phyloP scores from a whole-genome alignment of 306 rosid genomes.

The Pyrus bretschneideri region DNA sequence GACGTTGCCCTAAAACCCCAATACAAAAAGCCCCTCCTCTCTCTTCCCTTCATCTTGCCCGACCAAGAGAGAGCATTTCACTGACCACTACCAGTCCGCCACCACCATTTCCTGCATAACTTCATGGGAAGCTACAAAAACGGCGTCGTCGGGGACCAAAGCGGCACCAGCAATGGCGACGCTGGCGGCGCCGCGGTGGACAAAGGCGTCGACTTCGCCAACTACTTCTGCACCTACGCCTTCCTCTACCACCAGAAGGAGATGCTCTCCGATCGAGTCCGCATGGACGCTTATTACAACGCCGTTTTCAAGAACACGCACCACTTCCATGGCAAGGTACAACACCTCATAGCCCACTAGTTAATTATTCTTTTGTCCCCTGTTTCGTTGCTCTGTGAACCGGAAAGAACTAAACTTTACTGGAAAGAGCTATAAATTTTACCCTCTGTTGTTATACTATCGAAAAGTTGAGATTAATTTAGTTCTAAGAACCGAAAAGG shows the following conservation, averaged over 20 bases:
- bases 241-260: conserved; percentile 96
- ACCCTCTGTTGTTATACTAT: neutral
- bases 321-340: conserved; percentile 80
- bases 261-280: conserved; percentile 98
- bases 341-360: neutral
- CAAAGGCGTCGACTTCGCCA: conserved; percentile 79
- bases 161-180: conserved; percentile 9
- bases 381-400: neutral
- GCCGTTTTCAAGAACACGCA: conserved; percentile 76
- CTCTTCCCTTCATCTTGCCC: neutral
- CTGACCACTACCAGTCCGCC: neutral
- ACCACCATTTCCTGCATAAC: neutral
- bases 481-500: neutral
- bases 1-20: conserved; percentile 36
- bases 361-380: neutral
- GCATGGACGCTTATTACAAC: conserved; percentile 89
- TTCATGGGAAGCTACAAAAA: conserved; percentile 68
- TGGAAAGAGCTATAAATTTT: neutral
- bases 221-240: conserved; percentile 90
- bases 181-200: conserved; percentile 32
- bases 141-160: conserved; percentile 31
- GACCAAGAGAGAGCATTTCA: neutral
- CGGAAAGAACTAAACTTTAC: neutral
- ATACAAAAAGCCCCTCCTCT: neutral
- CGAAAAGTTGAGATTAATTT: conserved; percentile 13